A percentile compares a stretch with the other conserved stretches of the same genome.
These are phyloP conservation scores for Alternaria sp. DNA, from an alignment of 2,329 filamentous ascomycete genomes.

Conservation along the genomic window DNA sequence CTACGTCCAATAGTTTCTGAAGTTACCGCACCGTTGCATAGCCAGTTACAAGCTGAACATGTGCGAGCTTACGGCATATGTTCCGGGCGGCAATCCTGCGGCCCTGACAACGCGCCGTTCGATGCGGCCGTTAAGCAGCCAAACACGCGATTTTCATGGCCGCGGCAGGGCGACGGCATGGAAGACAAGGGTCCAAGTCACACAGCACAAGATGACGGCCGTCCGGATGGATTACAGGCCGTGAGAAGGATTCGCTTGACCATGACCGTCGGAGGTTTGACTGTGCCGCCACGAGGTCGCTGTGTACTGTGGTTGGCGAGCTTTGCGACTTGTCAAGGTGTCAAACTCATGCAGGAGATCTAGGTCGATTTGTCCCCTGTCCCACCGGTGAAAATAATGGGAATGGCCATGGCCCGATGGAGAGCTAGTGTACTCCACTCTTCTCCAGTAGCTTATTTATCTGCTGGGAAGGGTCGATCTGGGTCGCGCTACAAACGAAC, in stretches of 20 bases:
- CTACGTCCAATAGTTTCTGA: constrained; percentile 11
- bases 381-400: constrained; percentile 9
- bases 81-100: constrained; percentile 30
- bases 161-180: constrained; percentile 14
- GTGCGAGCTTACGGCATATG: constrained; percentile 31
- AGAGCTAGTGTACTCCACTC: constrained; percentile 19
- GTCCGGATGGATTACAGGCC: constrained; percentile 10
- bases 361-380: constrained; percentile 8
- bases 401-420: constrained; percentile 6
- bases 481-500: constrained; percentile 22
- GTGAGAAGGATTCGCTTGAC: constrained; percentile 21
- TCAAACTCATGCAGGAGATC: constrained; percentile 5
- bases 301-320: constrained; percentile 3
- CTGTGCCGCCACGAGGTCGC: constrained; percentile 18
- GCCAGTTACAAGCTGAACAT: constrained; percentile 6
- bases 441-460: constrained; percentile 24
- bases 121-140: constrained; percentile 30
- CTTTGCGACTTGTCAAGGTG: constrained; percentile 8
- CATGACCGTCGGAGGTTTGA: constrained; percentile 8
- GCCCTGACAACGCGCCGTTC: constrained; percentile 30
- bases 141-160: constrained; percentile 24
- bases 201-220: constrained; percentile 16
- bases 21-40: constrained; percentile 12
- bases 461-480: constrained; percentile 21
- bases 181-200: constrained; percentile 17